Base-by-base conservation (phyloP, 257 asterid genomes). In the Misopates orontium region DNA sequence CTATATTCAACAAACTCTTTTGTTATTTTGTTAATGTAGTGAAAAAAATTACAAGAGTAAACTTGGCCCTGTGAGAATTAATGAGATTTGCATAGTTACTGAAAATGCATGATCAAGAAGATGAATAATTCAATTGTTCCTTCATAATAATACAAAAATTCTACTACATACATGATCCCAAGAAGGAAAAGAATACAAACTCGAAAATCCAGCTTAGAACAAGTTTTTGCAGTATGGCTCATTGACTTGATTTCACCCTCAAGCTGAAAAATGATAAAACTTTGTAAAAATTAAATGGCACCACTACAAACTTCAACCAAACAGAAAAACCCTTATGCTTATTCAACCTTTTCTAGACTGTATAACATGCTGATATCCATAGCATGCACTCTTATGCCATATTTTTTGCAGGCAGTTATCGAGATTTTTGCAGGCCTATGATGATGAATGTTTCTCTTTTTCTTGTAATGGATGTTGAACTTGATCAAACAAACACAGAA, bases 311-410 rank as follows among this genome's bases (percentile, higher is more conserved):
- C 70, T 60, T 17, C 41, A 58, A 48, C 28, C 17, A 60, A 52
- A 17, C 64, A 71, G 16, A 17, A 66, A 28, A 42, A 9, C 5
- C 21, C 67, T 69, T 55, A 76, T 66, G 73, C 85, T 71, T 73
- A 80, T 73, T 72, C 90, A 73, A 77, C 48, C 56, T 47, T 71
- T 66, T 70, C 69, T 72, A 51, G 55, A 71, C 78, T 68, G 71
- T 73, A 51, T 78, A 65, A 68, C 73, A 67, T 72, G 72, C 68
- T 60, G 54, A 23, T 53, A 32, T 45, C 31, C 21, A 17, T 56
- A 77, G 71, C 72, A 51, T 56, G 71, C 62, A 61, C 40, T 68
- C 40, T 71, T 64, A 76, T 61, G 63, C 77, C 77, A 64, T 68
- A 20, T 54, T 64, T 68, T 63, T 65, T 60, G 63, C 76, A 56